These are phyloP conservation scores for Thymus mandschuricus DNA, from an alignment of 257 asterid genomes.

Conservation along the genomic window DNA sequence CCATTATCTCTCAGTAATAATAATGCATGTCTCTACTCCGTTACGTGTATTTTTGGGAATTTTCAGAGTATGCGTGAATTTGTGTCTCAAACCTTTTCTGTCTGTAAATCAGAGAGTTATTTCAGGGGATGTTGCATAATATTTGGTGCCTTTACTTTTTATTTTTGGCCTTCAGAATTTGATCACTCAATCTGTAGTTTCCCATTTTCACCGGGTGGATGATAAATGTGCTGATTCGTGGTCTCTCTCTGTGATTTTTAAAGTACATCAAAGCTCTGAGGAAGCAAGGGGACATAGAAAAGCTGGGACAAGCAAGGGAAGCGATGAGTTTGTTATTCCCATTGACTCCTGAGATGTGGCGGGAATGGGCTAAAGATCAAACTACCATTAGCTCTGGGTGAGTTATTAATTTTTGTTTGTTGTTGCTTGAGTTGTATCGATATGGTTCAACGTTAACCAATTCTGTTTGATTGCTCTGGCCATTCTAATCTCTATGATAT, in stretches of 20 bases:
- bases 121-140: neutral
- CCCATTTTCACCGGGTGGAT: neutral
- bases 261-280: constrained; percentile 78
- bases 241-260: constrained; percentile 25
- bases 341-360: constrained; percentile 85
- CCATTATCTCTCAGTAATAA: constrained; percentile 3
- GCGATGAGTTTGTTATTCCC: constrained; percentile 85
- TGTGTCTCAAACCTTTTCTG: neutral
- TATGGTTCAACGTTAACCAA: neutral
- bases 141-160: neutral
- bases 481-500: neutral
- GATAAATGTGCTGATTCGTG: constrained; percentile 10
- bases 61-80: neutral
- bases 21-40: too few species aligned
- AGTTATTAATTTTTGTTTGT: constrained; percentile 24
- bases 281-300: constrained; percentile 86
- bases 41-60: too few species aligned
- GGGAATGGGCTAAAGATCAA: constrained; percentile 93
- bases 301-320: constrained; percentile 89
- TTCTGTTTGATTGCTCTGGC: constrained; percentile 1
- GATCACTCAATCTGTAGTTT: constrained; percentile 9
- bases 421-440: constrained; percentile 10
- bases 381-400: constrained; percentile 66
- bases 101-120: neutral
- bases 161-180: constrained; percentile 8